phyloP scores from a whole-genome alignment of 768 basidiomycete species.

The Tulasnella sp. region DNA sequence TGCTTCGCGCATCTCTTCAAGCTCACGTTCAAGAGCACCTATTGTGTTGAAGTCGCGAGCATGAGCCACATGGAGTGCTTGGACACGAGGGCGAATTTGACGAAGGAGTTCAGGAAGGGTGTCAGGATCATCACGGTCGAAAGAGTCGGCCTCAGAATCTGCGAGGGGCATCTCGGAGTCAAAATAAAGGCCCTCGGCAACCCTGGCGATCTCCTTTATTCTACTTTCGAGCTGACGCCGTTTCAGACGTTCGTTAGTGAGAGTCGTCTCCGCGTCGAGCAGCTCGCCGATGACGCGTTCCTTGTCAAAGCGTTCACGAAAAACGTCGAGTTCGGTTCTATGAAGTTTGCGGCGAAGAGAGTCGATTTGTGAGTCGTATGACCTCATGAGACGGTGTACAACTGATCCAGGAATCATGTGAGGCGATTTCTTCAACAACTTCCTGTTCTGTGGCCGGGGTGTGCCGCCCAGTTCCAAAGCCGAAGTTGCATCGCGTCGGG shows the following conservation, averaged over 20 bases:
- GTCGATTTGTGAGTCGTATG: not conserved
- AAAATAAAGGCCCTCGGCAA: not conserved
- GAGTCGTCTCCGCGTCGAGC: not conserved
- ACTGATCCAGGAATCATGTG: not conserved
- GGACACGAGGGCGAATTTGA: conserved; percentile 1
- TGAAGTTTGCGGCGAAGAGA: not conserved
- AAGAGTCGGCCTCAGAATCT: not conserved
- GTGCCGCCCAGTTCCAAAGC: not conserved
- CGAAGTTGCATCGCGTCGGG: not conserved
- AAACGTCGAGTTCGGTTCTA: not conserved
- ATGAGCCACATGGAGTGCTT: not conserved
- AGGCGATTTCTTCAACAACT: not conserved
- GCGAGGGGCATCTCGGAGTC: not conserved
- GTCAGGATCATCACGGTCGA: not conserved
- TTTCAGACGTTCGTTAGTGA: not conserved
- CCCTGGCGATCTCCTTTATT: not conserved
- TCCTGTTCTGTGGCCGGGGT: not conserved
- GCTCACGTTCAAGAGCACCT: not conserved
- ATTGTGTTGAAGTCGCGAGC: not conserved
- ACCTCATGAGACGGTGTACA: not conserved
- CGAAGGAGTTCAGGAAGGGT: conserved; percentile 3
- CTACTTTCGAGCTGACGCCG: not conserved
- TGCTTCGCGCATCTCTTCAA: conserved; percentile 4
- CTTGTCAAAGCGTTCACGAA: conserved; percentile 8
- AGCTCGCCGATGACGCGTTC: conserved; percentile 5